Evolutionary conservation across 164 flowering plant genomes (phyloP), one percentile per base, ranked within the genome.

Genomic region (Tetrastigma voinierianum): DNA sequence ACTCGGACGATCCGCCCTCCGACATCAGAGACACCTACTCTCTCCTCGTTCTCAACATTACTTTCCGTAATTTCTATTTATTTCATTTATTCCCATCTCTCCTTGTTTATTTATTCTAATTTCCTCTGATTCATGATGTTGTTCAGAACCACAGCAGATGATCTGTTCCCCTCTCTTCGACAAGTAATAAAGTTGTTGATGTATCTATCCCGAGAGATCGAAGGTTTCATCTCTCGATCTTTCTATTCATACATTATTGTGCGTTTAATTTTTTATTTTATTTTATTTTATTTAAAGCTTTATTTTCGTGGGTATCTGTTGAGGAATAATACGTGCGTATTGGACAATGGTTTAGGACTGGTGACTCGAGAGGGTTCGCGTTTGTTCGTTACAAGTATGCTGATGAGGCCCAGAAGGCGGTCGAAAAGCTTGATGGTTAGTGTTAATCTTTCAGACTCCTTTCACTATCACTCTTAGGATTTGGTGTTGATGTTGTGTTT

Each of bases 41-140:
- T 25, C 95, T 96, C 18, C 97, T 96, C 76, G 93, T 96, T 53
- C 99, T 96, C 82, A 96, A 96, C 87, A 93, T 96, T 73, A 86
- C 96, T 66, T 96, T 96, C 88, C 90, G 99, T 96, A 82, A 74
- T 55, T 8, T 9, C 32, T 46, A 32, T 40, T 45, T 17, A 56
- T 57, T 44, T 63, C 51, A 59, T 60, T 59, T 10, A 17, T 62
- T 75, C 10, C 46, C 13, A 16, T 63, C 15, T 46, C 47, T 43
- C 43, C 44, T 10, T 9, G 10, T 32, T 19, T 13, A 17, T 14
- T 57, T 25, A 5, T 62, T 47, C 60, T 4, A 24, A 17, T 21
- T 24, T 25, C 16, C 46, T 20, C 10, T 12, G 6, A 32, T 51
- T 56, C 20, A 16, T 44, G 40, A 43, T 21, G 57, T 72, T 57